Percentiles rank a stretch among this genome's conserved stretches.
Evolutionary conservation across 176 grass and related monocot species (phyloP).

Genomic region (Olyra latifolia): DNA sequence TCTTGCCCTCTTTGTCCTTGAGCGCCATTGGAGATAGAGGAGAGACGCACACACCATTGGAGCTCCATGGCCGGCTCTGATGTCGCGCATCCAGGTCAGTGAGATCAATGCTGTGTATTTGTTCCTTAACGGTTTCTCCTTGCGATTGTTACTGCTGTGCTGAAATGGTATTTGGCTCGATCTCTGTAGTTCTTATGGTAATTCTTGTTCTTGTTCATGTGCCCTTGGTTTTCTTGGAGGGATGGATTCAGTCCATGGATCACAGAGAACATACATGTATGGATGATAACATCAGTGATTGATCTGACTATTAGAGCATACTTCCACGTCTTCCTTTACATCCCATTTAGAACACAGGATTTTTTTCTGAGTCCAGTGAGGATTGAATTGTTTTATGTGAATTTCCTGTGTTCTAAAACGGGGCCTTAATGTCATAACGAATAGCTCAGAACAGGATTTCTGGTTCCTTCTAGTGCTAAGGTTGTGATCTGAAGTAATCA

Average conservation of each 20-base stretch:
- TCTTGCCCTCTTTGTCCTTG: neutral
- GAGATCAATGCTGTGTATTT: neutral
- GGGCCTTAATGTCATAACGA: neutral
- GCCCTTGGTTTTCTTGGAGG: neutral
- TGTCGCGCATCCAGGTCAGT: constrained; percentile 14
- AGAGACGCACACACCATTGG: neutral
- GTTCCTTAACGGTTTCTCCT: neutral
- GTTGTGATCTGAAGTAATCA: neutral
- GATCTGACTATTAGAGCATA: neutral
- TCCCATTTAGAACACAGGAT: too few species aligned
- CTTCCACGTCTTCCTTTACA: neutral
- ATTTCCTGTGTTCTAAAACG: too few species aligned
- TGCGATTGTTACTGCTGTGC: neutral
- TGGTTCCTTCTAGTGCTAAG: neutral
- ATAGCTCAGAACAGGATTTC: neutral
- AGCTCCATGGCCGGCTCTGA: constrained; percentile 31
- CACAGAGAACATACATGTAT: neutral
- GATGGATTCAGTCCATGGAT: neutral
- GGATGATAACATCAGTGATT: neutral
- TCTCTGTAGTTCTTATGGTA: neutral
- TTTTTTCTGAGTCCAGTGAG: too few species aligned
- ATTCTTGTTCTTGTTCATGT: neutral
- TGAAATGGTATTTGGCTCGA: neutral
- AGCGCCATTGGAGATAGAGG: too few species aligned
- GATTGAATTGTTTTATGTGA: too few species aligned